A percentile compares a stretch with the other conserved stretches of the same genome.
phyloP scores from a whole-genome alignment of 2,329 filamentous ascomycete species.

The Polytolypa hystricis region DNA sequence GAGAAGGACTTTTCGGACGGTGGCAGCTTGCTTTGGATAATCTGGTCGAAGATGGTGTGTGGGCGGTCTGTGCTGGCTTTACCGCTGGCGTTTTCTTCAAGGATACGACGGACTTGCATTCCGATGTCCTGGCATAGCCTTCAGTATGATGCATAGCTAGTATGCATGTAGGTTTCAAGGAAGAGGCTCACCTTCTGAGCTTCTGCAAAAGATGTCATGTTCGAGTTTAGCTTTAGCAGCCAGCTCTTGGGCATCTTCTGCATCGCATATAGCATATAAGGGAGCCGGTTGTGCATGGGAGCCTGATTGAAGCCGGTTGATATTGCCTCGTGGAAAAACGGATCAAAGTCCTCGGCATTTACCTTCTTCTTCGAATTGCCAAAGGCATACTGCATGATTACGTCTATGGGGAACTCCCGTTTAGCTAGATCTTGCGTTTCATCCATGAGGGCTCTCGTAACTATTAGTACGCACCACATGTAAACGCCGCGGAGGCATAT shows the following conservation, averaged over 20 bases:
- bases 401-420: too few relatives aligned
- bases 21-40: conserved; percentile 9
- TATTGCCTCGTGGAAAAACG: not conserved
- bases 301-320: not conserved
- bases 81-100: not conserved
- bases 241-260: not conserved
- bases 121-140: not conserved
- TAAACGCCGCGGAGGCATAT: conserved; percentile 10
- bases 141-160: too few relatives aligned
- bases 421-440: too few relatives aligned
- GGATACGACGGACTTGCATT: not conserved
- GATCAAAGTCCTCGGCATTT: not conserved
- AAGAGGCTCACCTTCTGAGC: not conserved
- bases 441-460: too few relatives aligned
- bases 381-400: conserved; percentile 14
- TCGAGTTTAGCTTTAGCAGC: not conserved
- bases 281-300: not conserved
- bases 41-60: conserved; percentile 11
- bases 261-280: not conserved
- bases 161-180: too few relatives aligned
- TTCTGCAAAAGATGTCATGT: not conserved
- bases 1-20: conserved; percentile 8
- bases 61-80: conserved; percentile 4
- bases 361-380: conserved; percentile 3
- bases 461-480: conserved; percentile 5